Percentiles rank a stretch among this genome's conserved stretches.
These are phyloP conservation scores for Neoboletus subvelutipes DNA, from an alignment of 768 basidiomycete genomes.

Conservation along the genomic window DNA sequence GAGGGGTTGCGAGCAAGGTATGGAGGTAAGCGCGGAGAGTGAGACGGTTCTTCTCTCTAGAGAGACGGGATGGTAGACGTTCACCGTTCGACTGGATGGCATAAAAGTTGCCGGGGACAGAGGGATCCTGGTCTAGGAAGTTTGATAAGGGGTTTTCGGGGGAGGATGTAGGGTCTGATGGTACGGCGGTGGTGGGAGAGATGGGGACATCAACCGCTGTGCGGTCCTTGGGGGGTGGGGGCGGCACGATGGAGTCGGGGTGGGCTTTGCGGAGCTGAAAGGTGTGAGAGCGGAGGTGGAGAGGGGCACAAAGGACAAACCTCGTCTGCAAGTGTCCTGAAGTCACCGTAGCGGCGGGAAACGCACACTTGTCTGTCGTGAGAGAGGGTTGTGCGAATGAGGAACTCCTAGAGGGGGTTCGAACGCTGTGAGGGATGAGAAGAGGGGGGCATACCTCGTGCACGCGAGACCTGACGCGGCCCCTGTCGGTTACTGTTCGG, in stretches of 20 bases:
- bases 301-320: slow-evolving; percentile 39
- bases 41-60: slow-evolving; percentile 92
- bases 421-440: background rate
- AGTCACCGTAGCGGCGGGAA: slow-evolving; percentile 93
- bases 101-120: slow-evolving; percentile 54
- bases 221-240: slow-evolving; percentile 88
- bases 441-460: slow-evolving; percentile 67
- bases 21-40: slow-evolving; percentile 94
- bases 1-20: slow-evolving; percentile 63
- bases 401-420: slow-evolving; percentile 71
- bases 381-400: slow-evolving; percentile 82
- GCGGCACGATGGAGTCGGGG: slow-evolving; percentile 75
- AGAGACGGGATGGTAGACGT: slow-evolving; percentile 43
- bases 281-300: slow-evolving; percentile 9
- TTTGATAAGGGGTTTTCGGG: slow-evolving; percentile 7
- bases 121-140: slow-evolving; percentile 67
- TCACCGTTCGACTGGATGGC: background rate
- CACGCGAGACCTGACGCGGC: slow-evolving; percentile 76
- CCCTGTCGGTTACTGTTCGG: slow-evolving; percentile 78
- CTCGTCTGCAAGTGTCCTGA: slow-evolving; percentile 83
- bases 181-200: background rate
- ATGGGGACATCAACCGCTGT: slow-evolving; percentile 57
- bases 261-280: slow-evolving; percentile 80
- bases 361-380: slow-evolving; percentile 79
- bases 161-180: slow-evolving; percentile 1